Conservation (phyloP, 768 basidiomycete genomes). For the Leccinum olivaceopallidum region DNA sequence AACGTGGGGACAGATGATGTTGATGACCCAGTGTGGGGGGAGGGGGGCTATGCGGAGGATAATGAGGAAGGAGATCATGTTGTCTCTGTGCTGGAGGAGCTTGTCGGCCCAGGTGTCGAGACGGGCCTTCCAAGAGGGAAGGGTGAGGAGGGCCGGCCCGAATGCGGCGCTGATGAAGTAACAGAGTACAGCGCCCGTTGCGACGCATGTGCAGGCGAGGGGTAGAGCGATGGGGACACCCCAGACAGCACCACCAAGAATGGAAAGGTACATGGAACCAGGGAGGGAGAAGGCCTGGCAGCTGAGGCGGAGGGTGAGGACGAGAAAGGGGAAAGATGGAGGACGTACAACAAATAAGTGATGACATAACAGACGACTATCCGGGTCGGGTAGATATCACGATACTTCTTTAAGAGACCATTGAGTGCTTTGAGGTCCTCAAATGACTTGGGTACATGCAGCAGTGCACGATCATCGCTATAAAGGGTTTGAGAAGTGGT, state of each 20-base stretch:
- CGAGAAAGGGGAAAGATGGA: constrained; percentile 2
- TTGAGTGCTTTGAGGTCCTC: constrained; percentile 85
- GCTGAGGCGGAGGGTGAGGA: constrained; percentile 42
- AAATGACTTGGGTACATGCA: constrained; percentile 89
- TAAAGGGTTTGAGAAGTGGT: constrained; percentile 8
- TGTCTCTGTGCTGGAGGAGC: constrained; percentile 76
- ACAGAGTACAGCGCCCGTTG: constrained; percentile 87
- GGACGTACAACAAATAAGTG: constrained; percentile 88
- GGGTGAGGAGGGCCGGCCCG: constrained; percentile 85
- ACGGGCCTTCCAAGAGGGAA: constrained; percentile 81
- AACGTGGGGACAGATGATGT: constrained; percentile 89
- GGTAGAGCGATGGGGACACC: constrained; percentile 84
- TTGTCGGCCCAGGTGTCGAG: constrained; percentile 82
- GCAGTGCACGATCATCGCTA: constrained; percentile 71
- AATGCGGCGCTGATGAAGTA: constrained; percentile 91
- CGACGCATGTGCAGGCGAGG: constrained; percentile 90
- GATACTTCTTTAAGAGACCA: constrained; percentile 85
- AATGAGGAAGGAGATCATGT: constrained; percentile 90
- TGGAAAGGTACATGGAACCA: constrained; percentile 97
- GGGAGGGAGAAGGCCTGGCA: constrained; percentile 96
- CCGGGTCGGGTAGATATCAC: constrained; percentile 82
- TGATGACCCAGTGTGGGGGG: constrained; percentile 97
- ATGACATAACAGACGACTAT: constrained; percentile 86
- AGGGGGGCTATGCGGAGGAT: constrained; percentile 93
- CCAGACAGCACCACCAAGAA: constrained; percentile 95